Evolutionary conservation across 371 early-diverging fungal species (phyloP).

Genomic region (Apophysomyces sp.): DNA sequence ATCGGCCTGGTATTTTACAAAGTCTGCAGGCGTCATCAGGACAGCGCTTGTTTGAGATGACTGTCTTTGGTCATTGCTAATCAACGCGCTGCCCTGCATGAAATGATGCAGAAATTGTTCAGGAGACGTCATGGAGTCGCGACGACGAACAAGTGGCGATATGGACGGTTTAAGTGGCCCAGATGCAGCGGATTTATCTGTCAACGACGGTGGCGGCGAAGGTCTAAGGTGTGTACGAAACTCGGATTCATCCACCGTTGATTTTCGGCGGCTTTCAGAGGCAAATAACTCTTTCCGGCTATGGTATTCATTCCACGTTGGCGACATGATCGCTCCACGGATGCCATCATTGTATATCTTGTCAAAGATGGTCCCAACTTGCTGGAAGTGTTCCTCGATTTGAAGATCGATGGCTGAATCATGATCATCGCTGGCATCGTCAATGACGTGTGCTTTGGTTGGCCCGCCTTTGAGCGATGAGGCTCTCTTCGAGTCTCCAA

Average conservation of each 20-base stretch:
- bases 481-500: slow-evolving; percentile 33
- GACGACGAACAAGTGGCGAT: slow-evolving; percentile 28
- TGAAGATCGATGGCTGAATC: slow-evolving; percentile 45
- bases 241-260: not conserved
- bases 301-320: slow-evolving; percentile 18
- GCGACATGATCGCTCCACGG: slow-evolving; percentile 23
- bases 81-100: slow-evolving; percentile 16
- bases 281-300: not conserved
- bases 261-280: not conserved
- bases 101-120: slow-evolving; percentile 41
- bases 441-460: slow-evolving; percentile 4
- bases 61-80: not conserved
- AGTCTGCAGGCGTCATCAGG: slow-evolving; percentile 23
- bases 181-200: not conserved
- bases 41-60: slow-evolving; percentile 1
- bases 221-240: slow-evolving; percentile 12
- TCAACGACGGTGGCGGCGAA: not conserved
- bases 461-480: slow-evolving; percentile 6
- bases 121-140: slow-evolving; percentile 42
- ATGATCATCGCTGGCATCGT: slow-evolving; percentile 30
- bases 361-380: slow-evolving; percentile 51
- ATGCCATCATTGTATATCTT: slow-evolving; percentile 58
- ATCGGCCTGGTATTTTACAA: slow-evolving; percentile 23
- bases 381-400: slow-evolving; percentile 37
- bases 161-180: slow-evolving; percentile 36